Conservation (phyloP, 345 rosid genomes). For the Angophora floribunda region DNA sequence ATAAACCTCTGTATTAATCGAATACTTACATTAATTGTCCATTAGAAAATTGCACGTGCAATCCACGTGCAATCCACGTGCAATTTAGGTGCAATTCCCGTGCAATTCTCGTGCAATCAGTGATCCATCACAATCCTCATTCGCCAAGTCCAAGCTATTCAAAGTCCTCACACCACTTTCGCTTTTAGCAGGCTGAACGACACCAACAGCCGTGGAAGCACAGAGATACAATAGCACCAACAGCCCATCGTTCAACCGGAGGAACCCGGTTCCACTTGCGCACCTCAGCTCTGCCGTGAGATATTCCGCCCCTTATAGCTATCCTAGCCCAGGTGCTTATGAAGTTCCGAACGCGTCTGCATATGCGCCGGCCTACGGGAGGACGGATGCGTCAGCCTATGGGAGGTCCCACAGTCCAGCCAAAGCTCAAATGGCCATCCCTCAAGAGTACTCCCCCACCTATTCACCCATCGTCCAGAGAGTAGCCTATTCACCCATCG, state of each 20-base stretch:
- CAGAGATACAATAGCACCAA: too few species aligned
- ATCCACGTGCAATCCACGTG: too few species aligned
- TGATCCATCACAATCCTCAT: too few species aligned
- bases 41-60: too few species aligned
- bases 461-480: not conserved
- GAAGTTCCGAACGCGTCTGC: conserved; percentile 16
- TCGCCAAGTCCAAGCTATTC: too few species aligned
- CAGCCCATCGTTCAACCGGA: conserved; percentile 15
- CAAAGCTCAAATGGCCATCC: conserved; percentile 6
- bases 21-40: too few species aligned
- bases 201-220: too few species aligned
- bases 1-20: too few species aligned
- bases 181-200: too few species aligned
- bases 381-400: not conserved
- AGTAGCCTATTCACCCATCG: conserved; percentile 6
- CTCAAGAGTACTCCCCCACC: not conserved
- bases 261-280: conserved; percentile 20
- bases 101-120: too few species aligned
- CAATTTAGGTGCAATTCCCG: too few species aligned
- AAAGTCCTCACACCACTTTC: too few species aligned
- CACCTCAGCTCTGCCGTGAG: conserved; percentile 39
- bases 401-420: conserved; percentile 17
- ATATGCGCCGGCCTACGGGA: conserved; percentile 10
- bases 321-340: conserved; percentile 26
- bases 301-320: conserved; percentile 24